These are phyloP conservation scores for Aspergillus panamensis DNA, from an alignment of 495 filamentous ascomycete genomes.

Conservation along the genomic window DNA sequence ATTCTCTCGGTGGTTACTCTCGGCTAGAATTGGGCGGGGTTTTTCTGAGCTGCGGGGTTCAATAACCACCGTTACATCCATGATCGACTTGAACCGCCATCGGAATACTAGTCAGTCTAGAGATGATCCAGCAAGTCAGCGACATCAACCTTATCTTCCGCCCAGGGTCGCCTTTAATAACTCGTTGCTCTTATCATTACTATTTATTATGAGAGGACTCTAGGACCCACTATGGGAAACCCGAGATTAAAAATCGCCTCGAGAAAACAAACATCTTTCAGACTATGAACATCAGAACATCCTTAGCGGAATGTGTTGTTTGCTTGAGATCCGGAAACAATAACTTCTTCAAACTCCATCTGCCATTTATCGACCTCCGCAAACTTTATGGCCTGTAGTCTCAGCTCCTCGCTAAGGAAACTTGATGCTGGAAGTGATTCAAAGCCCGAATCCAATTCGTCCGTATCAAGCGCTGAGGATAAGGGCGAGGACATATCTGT, in stretches of 20 bases:
- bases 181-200: background rate
- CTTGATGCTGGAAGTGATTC: constrained; percentile 15
- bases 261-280: background rate
- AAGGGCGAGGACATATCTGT: constrained; percentile 33
- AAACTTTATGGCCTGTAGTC: constrained; percentile 52
- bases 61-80: background rate
- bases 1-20: background rate
- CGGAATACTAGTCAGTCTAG: too few species aligned
- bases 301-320: constrained; percentile 16
- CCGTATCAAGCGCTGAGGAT: constrained; percentile 39
- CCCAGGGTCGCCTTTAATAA: background rate
- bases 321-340: constrained; percentile 27
- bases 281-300: background rate
- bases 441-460: constrained; percentile 30
- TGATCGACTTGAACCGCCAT: too few species aligned
- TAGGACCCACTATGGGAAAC: background rate
- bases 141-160: too few species aligned
- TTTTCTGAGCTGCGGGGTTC: constrained; percentile 12
- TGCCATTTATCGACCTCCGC: constrained; percentile 67
- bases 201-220: background rate
- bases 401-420: constrained; percentile 38
- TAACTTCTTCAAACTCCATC: constrained; percentile 67
- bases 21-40: constrained; percentile 8
- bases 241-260: background rate
- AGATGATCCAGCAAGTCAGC: too few species aligned